A percentile compares a stretch with the other conserved stretches of the same genome.
Evolutionary conservation across 441 rosid species (phyloP).

Genomic region (Aquilaria agallochum): DNA sequence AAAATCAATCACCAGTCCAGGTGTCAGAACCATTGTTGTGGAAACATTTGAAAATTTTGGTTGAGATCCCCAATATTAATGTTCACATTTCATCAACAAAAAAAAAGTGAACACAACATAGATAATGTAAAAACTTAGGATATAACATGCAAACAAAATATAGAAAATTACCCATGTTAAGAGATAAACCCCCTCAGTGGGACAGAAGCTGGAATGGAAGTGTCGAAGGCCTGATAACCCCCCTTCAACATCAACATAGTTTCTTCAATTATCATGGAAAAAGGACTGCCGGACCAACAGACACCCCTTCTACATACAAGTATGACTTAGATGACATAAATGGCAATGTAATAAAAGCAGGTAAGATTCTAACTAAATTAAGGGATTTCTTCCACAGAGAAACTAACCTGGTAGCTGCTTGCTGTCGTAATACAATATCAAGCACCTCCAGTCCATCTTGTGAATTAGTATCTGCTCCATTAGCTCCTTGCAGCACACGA

Average conservation of each 20-base stretch:
- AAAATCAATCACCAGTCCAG: conserved; percentile 80
- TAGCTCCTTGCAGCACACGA: conserved; percentile 44
- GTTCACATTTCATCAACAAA: too few species aligned
- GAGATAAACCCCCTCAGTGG: conserved; percentile 83
- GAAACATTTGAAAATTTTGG: conserved; percentile 53
- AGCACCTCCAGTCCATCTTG: conserved; percentile 83
- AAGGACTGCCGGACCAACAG: conserved; percentile 89
- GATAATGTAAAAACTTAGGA: conserved; percentile 1
- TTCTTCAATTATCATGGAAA: conserved; percentile 52
- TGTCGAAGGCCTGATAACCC: conserved; percentile 69
- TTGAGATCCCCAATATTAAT: conserved; percentile 5
- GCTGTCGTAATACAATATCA: conserved; percentile 79
- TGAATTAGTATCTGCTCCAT: conserved; percentile 30
- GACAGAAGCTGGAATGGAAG: conserved; percentile 83
- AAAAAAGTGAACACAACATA: neutral
- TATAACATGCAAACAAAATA: conserved; percentile 7
- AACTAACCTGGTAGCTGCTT: conserved; percentile 66
- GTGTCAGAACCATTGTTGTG: conserved; percentile 69
- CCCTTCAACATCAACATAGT: conserved; percentile 61
- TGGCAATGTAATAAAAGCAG: too few species aligned
- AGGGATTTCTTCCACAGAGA: neutral
- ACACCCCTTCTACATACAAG: conserved; percentile 57
- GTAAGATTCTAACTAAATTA: too few species aligned
- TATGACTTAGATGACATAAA: conserved; percentile 4
- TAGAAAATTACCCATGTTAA: conserved; percentile 62